These are phyloP conservation scores for Bremia lactucae DNA, from an alignment of 352 stramenopile genomes.

Conservation along the genomic window DNA sequence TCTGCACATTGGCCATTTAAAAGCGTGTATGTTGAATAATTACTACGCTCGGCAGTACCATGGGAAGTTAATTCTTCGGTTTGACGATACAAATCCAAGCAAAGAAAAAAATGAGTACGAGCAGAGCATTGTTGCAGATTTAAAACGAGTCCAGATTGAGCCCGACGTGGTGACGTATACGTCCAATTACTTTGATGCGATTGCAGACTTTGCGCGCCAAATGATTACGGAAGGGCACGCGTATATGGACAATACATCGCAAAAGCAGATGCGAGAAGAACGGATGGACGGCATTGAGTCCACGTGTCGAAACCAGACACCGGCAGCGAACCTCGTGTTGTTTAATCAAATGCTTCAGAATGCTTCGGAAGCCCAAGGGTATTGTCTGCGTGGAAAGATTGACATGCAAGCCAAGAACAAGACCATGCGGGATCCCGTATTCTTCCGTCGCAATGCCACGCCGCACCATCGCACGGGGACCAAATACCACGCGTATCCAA, in stretches of 20 bases:
- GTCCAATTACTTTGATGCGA: constrained; percentile 95
- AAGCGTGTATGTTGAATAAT: constrained; percentile 98
- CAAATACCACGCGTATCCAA: constrained; percentile 98
- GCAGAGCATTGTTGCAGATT: constrained; percentile 88
- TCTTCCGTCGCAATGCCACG: constrained; percentile 78
- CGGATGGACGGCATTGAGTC: constrained; percentile 90
- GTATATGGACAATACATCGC: constrained; percentile 99
- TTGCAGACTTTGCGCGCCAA: constrained; percentile 88
- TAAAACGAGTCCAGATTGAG: constrained; percentile 77
- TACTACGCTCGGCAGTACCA: constrained; percentile 98
- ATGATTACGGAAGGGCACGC: constrained; percentile 93
- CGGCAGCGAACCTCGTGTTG: constrained; percentile 83
- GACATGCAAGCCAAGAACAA: constrained; percentile 90
- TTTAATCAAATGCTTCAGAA: constrained; percentile 96
- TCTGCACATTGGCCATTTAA: constrained; percentile 99
- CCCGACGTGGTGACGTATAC: constrained; percentile 91
- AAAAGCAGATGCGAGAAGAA: constrained; percentile 95
- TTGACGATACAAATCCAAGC: constrained; percentile 99
- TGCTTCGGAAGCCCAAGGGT: constrained; percentile 61
- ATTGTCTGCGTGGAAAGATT: constrained; percentile 89
- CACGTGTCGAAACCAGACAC: constrained; percentile 81
- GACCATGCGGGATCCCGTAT: constrained; percentile 81
- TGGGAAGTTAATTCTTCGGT: constrained; percentile 96
- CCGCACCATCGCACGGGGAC: constrained; percentile 88
- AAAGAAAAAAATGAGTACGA: constrained; percentile 99